Conservation (phyloP, 2,329 filamentous ascomycete genomes). For the Botrytis sinoallii region DNA sequence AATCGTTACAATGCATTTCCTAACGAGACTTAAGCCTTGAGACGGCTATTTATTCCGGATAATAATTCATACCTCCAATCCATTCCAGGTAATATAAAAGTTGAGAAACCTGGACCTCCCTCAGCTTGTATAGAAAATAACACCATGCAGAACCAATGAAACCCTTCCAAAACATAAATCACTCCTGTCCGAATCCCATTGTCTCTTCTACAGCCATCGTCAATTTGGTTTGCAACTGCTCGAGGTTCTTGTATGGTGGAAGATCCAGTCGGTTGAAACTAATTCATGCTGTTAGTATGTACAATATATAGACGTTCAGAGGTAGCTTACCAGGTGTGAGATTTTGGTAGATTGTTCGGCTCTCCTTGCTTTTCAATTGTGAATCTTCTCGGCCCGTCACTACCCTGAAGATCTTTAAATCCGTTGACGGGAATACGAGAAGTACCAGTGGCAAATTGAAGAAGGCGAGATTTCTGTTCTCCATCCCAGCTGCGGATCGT, state of each 20-base stretch:
- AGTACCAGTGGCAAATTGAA: conserved; percentile 97
- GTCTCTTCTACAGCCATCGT: conserved; percentile 98
- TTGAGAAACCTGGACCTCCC: conserved; percentile 12
- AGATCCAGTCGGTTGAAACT: conserved; percentile 98
- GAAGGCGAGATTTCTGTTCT: conserved; percentile 91
- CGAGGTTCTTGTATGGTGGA: conserved; percentile 86
- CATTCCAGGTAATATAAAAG: conserved; percentile 13
- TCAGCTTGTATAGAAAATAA: conserved; percentile 28
- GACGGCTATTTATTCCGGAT: conserved; percentile 2
- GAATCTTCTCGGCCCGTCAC: conserved; percentile 89
- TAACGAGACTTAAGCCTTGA: neutral
- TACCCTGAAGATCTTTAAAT: conserved; percentile 98
- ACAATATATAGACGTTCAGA: neutral
- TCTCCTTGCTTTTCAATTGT: conserved; percentile 98
- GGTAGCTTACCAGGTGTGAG: conserved; percentile 84
- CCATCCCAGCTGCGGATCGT: conserved; percentile 95
- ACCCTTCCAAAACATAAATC: conserved; percentile 27
- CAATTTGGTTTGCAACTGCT: conserved; percentile 82
- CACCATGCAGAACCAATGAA: conserved; percentile 27
- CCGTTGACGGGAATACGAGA: conserved; percentile 98
- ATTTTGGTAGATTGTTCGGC: conserved; percentile 85
- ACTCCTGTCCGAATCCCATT: conserved; percentile 98
- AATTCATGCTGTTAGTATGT: conserved; percentile 27
- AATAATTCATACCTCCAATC: conserved; percentile 7
- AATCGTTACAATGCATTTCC: conserved; percentile 16